These are phyloP conservation scores for Piedraia hortae DNA, from an alignment of 2,329 filamentous ascomycete species.

Conservation along the genomic window DNA sequence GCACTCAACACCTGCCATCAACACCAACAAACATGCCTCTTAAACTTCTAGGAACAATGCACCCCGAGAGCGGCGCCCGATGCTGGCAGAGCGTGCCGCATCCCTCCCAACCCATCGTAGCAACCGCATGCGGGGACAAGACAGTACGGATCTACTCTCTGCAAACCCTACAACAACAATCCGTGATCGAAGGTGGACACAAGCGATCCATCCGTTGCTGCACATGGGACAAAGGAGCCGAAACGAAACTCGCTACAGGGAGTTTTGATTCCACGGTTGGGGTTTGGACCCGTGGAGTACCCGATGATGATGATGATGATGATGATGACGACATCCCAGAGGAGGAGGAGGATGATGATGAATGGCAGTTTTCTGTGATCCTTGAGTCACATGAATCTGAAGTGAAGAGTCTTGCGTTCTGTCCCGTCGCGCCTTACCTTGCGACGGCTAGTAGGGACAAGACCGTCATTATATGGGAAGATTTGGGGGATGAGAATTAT, in stretches of 20 bases:
- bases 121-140: conserved; percentile 66
- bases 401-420: conserved; percentile 57
- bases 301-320: conserved; percentile 22
- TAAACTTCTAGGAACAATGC: conserved; percentile 22
- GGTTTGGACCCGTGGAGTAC: conserved; percentile 22
- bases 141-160: conserved; percentile 76
- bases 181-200: conserved; percentile 61
- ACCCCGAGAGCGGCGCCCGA: conserved; percentile 28
- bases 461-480: conserved; percentile 96
- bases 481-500: conserved; percentile 81
- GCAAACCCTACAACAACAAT: conserved; percentile 49
- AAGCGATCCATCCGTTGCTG: conserved; percentile 64
- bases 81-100: conserved; percentile 73
- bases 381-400: conserved; percentile 89
- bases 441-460: conserved; percentile 86
- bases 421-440: conserved; percentile 45
- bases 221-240: conserved; percentile 44
- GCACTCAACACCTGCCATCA: too few relatives aligned
- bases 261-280: conserved; percentile 86
- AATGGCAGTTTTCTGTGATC: conserved; percentile 80
- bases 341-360: conserved; percentile 34
- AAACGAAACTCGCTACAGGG: conserved; percentile 64
- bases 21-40: conserved; percentile 1
- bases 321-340: too few relatives aligned
- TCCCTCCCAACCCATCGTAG: conserved; percentile 62